phyloP scores from a whole-genome alignment of 805 yeast species.

The Metschnikowia dekortorum region DNA sequence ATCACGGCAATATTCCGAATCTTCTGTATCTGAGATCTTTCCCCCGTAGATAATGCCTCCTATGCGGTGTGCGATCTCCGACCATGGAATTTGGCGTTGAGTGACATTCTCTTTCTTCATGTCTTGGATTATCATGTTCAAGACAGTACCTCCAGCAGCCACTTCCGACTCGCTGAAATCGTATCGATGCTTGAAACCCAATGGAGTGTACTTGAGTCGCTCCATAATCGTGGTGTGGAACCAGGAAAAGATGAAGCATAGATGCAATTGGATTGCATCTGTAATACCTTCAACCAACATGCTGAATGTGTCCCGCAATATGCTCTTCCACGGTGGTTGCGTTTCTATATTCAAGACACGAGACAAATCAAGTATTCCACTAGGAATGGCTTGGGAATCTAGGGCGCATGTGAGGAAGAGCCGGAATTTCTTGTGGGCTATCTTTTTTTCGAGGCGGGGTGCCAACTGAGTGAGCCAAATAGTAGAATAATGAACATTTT shows the following conservation, averaged over 20 bases:
- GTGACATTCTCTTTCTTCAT: background rate
- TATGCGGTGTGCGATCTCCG: slow-evolving; percentile 43
- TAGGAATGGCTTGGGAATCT: slow-evolving; percentile 43
- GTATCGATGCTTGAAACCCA: slow-evolving; percentile 57
- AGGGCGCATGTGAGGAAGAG: slow-evolving; percentile 64
- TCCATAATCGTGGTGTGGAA: slow-evolving; percentile 61
- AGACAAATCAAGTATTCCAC: slow-evolving; percentile 50
- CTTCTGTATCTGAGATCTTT: slow-evolving; percentile 43
- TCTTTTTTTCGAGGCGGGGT: slow-evolving; percentile 36
- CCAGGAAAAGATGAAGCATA: slow-evolving; percentile 62
- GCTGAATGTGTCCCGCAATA: slow-evolving; percentile 38
- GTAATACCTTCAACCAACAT: background rate
- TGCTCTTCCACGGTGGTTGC: slow-evolving; percentile 52
- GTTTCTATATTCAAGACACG: slow-evolving; percentile 59
- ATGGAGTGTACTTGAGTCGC: slow-evolving; percentile 54
- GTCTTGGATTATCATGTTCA: slow-evolving; percentile 37
- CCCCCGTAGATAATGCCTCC: slow-evolving; percentile 65
- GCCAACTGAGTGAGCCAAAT: slow-evolving; percentile 57
- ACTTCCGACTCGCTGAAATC: slow-evolving; percentile 77
- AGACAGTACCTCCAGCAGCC: slow-evolving; percentile 41
- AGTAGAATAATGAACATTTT: slow-evolving; percentile 73
- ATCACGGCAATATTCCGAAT: slow-evolving; percentile 31
- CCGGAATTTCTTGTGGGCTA: slow-evolving; percentile 35
- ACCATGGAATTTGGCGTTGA: slow-evolving; percentile 46
- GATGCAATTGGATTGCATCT: slow-evolving; percentile 19